A percentile compares a stretch with the other conserved stretches of the same genome.
phyloP scores from a whole-genome alignment of 2,329 filamentous ascomycete species.

The Hymenoscyphus repandus region DNA sequence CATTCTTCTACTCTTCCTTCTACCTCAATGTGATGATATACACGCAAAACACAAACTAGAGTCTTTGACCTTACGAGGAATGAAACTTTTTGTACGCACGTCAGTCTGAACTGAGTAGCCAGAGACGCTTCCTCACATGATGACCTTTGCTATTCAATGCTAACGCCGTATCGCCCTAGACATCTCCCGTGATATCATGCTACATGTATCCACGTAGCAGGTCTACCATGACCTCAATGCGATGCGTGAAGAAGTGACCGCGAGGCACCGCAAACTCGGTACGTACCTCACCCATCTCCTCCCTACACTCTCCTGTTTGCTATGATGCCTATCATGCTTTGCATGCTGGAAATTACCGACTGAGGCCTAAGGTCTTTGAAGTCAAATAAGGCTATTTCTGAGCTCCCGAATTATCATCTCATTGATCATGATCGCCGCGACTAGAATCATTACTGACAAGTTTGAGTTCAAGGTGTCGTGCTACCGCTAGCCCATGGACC shows the following conservation, averaged over 20 bases:
- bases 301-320: conserved; percentile 31
- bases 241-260: not conserved
- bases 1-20: conserved; percentile 11
- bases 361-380: conserved; percentile 66
- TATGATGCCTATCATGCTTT: conserved; percentile 33
- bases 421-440: conserved; percentile 10
- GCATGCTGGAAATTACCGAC: conserved; percentile 93
- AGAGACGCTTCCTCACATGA: not conserved
- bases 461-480: conserved; percentile 2
- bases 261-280: not conserved
- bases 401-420: conserved; percentile 37
- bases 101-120: conserved; percentile 68
- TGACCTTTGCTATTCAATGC: not conserved
- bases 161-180: not conserved
- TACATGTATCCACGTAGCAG: not conserved
- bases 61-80: conserved; percentile 84
- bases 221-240: not conserved
- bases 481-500: not conserved
- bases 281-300: conserved; percentile 4
- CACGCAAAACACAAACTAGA: conserved; percentile 86
- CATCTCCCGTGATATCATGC: too few species aligned
- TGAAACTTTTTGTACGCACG: conserved; percentile 81
- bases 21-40: conserved; percentile 67
- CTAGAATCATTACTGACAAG: conserved; percentile 11
- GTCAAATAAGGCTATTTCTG: conserved; percentile 85